Conservation (phyloP, 495 filamentous ascomycete species). For the Daldinia childiae region DNA sequence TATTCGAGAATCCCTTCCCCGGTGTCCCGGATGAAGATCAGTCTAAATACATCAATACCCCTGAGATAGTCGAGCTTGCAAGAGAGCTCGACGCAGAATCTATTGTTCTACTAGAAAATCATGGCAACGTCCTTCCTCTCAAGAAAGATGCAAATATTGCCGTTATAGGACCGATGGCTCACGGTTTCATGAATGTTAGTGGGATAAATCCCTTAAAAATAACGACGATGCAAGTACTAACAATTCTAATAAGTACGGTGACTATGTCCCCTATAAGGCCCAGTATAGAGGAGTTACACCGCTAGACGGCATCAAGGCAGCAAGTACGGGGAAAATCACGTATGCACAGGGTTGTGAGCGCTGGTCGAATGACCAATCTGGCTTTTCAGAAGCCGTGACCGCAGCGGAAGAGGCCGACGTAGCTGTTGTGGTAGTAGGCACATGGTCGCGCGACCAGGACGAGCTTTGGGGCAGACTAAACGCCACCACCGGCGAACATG, state of each 20-base stretch:
- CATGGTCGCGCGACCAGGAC: conserved; percentile 74
- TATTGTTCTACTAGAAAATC: conserved; percentile 76
- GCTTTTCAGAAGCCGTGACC: conserved; percentile 68
- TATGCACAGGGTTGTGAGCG: conserved; percentile 76
- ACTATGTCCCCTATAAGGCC: conserved; percentile 70
- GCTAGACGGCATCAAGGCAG: conserved; percentile 69
- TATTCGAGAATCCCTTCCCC: conserved; percentile 73
- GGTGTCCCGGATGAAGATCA: conserved; percentile 63
- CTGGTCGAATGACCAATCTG: conserved; percentile 73
- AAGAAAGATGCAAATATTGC: conserved; percentile 68
- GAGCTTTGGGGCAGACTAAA: conserved; percentile 75
- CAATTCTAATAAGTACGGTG: conserved; percentile 62
- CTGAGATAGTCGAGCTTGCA: conserved; percentile 64
- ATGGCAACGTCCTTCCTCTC: conserved; percentile 67
- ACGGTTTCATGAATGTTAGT: conserved; percentile 74
- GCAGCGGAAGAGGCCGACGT: conserved; percentile 72
- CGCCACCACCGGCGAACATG: conserved; percentile 76
- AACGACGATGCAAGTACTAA: conserved; percentile 13
- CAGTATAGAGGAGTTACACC: conserved; percentile 72
- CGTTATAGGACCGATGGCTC: conserved; percentile 78
- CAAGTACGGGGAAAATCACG: conserved; percentile 64
- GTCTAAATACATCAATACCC: conserved; percentile 65
- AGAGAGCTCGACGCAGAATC: conserved; percentile 70
- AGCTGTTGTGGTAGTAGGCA: conserved; percentile 76
- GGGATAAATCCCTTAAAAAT: neutral